Evolutionary conservation across 2,329 filamentous ascomycete genomes (phyloP), one percentile per base, ranked within the genome.

Genomic region (Thielaviopsis populi): DNA sequence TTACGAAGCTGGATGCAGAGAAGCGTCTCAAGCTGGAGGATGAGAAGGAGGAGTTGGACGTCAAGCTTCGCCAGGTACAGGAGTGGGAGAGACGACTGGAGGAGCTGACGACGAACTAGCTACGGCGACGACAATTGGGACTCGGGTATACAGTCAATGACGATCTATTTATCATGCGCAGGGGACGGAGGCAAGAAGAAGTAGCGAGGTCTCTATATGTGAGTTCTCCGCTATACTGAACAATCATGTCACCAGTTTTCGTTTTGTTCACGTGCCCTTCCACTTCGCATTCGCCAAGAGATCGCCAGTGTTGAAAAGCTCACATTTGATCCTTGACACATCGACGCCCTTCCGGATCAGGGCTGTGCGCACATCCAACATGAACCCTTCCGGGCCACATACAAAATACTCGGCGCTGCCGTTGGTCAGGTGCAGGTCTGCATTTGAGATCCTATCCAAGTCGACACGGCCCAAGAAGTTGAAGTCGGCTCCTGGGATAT

Each of bases 1-100:
- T 99, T 71, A 95, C 91, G 0, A 83, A 82, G 64, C 77, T 99
- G 60, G 94, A 99, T 74, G 92, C 92, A 19, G 92, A 96, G 69
- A 85, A 81, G 72, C 80, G 94, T 66, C 74, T 97, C 73, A 82
- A 84, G 74, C 78, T 99, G 60, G 94, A 99, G 78, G 94, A 99
- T 74, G 94, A 97, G 79, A 95, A 88, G 74, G 94, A 99, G 72
- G 92, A 97, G 68, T 79, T 97, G 53, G 92, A 97, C 66, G 78
- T 95, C 60, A 82, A 89, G 73, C 76, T 99, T 61, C 80, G 94
- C 66, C 86, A 90, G 67, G 88, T 97, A 8, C 90, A 90, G 0
- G 92, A 96, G 71, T 81, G 96, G 68, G 87, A 96, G 79, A 85
- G 86, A 73, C 81, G 94, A 63, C 85, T 97, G 71, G 83, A 80